A percentile compares a stretch with the other conserved stretches of the same genome.
Evolutionary conservation across 73 alveolate genomes (phyloP).

Genomic region (Tetrahymena elliotti): DNA sequence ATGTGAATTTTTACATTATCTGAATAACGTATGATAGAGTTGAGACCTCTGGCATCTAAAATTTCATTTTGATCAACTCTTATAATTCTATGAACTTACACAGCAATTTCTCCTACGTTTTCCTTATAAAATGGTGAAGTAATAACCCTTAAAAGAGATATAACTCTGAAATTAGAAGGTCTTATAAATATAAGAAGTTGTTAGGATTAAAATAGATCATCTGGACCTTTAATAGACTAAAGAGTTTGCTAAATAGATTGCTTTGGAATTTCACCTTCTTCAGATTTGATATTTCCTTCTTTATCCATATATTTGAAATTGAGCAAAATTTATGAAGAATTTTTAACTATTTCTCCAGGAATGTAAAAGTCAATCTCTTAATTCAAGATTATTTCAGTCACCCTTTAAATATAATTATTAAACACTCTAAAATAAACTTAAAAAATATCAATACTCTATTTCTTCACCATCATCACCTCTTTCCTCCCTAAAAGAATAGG

Average conservation of each 20-base stretch:
- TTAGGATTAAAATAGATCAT: background rate
- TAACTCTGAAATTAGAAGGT: background rate
- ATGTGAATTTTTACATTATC: background rate
- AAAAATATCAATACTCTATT: background rate
- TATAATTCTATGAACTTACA: background rate
- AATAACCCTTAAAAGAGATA: background rate
- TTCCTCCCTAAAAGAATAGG: background rate
- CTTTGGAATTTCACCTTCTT: background rate
- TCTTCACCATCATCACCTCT: background rate
- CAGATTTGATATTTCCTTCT: background rate
- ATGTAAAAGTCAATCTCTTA: background rate
- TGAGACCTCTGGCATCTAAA: background rate
- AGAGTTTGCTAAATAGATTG: background rate
- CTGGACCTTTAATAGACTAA: background rate
- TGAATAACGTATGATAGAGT: background rate
- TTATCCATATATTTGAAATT: background rate
- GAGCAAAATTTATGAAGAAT: background rate
- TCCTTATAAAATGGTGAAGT: background rate
- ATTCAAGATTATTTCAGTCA: background rate
- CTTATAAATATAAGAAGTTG: background rate
- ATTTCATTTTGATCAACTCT: background rate
- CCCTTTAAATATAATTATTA: background rate
- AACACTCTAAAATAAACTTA: background rate
- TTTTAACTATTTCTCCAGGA: background rate
- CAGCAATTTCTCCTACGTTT: background rate